Evolutionary conservation across 306 rosid genomes (phyloP), one percentile per base, ranked within the genome.

Genomic region (Acacia acuminata): DNA sequence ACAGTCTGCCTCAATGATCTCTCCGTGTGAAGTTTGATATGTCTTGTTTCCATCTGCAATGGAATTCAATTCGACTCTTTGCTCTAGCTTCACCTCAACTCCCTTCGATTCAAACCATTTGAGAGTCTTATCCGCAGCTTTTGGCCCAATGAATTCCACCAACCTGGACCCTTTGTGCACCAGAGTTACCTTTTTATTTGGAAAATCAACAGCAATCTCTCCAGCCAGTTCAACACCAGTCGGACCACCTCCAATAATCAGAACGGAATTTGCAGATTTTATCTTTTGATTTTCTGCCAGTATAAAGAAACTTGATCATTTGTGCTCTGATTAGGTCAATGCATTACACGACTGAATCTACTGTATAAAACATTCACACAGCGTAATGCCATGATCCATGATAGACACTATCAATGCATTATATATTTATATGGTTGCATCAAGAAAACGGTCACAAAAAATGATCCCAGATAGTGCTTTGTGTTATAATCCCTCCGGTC

Each of bases 241-340:
- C 24, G 98, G 98, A 75, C 98, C 98, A 9, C 97, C 98, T 84
- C 97, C 97, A 77, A 94, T 87, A 72, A 94, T 87, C 87, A 94
- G 84, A 78, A 94, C 84, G 73, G 97, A 90, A 20, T 34, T 72
- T 50, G 97, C 90, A 20, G 91, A 84, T 61, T 79, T 85, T 71
- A 94, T 94, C 90, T 87, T 91, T 51, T 65, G 84, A 77, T 87
- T 77, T 75, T 90, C 97, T 93, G 92, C 74, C 77, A 84, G 25
- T 67, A 60, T 56, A 84, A 75, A n/a, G 56, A 61, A 77, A 66
- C 53, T 63, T 70, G 45, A 81, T 70, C 32, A 71, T 40, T 82
- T 79, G 73, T 55, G 45, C 16, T 25, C 48, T 74, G 67, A 51
- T 56, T 45, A 53, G 44, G 42, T 50, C 80, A 71, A 81, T 32